These are phyloP conservation scores for Colletotrichum australisinense DNA, from an alignment of 2,329 filamentous ascomycete genomes.

Conservation along the genomic window DNA sequence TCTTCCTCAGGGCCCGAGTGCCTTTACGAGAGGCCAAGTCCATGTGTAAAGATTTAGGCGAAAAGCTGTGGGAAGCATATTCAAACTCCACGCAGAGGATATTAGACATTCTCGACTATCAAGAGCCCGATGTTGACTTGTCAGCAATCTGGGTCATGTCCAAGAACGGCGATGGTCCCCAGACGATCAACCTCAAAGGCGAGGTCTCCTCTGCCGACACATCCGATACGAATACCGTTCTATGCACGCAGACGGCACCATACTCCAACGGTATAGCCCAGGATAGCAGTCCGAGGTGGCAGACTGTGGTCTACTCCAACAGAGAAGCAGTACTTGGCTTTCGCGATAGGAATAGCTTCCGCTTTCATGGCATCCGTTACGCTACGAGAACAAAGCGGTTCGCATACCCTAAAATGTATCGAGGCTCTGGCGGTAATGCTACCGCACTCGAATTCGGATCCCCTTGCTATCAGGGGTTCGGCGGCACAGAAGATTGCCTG, in stretches of 20 bases:
- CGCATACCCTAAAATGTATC: conserved; percentile 49
- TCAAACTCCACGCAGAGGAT: conserved; percentile 44
- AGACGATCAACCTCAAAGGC: conserved; percentile 44
- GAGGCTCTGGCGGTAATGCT: conserved; percentile 40
- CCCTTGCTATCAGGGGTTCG: conserved; percentile 48
- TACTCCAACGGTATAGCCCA: conserved; percentile 48
- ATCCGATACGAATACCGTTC: conserved; percentile 43
- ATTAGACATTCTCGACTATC: conserved; percentile 51
- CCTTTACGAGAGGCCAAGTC: conserved; percentile 43
- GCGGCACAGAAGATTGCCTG: conserved; percentile 53
- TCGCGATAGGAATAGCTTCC: conserved; percentile 59
- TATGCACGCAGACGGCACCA: conserved; percentile 58
- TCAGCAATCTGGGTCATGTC: conserved; percentile 51
- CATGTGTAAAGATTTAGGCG: conserved; percentile 51
- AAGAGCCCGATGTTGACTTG: conserved; percentile 37
- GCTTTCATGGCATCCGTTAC: conserved; percentile 58
- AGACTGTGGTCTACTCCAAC: conserved; percentile 50
- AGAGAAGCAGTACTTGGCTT: conserved; percentile 53
- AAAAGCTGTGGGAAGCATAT: conserved; percentile 50
- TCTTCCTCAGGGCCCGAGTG: conserved; percentile 45
- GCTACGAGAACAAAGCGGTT: conserved; percentile 52
- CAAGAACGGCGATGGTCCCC: conserved; percentile 30
- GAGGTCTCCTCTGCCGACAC: conserved; percentile 34
- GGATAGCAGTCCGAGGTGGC: conserved; percentile 49
- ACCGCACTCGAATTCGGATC: conserved; percentile 46